Evolutionary conservation across 352 stramenopile species (phyloP).

Genomic region (Pythium vanterpoolii): DNA sequence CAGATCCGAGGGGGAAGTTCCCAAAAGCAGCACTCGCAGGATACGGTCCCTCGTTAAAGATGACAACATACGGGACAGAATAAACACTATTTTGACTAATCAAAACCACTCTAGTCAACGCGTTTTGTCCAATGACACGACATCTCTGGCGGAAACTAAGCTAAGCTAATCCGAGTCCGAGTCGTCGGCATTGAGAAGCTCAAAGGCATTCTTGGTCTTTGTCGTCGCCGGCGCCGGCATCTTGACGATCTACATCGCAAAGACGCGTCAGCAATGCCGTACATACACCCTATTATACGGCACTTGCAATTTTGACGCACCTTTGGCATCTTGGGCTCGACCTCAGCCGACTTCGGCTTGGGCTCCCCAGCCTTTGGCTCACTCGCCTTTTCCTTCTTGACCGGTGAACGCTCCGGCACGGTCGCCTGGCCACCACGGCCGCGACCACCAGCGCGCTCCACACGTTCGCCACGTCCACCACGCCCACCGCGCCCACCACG

Average conservation of each 20-base stretch:
- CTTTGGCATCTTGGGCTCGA: constrained; percentile 38
- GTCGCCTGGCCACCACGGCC: constrained; percentile 11
- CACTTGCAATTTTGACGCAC: background rate
- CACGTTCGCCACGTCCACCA: constrained; percentile 34
- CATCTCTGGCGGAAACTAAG: background rate
- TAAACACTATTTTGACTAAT: constrained; percentile 18
- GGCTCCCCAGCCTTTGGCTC: constrained; percentile 6
- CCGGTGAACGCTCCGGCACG: constrained; percentile 16
- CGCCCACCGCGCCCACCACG: constrained; percentile 39
- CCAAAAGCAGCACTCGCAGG: constrained; percentile 1
- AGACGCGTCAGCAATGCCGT: background rate
- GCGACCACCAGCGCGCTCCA: constrained; percentile 30
- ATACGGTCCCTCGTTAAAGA: constrained; percentile 22
- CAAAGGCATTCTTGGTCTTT: constrained; percentile 71
- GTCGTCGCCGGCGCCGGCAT: constrained; percentile 40
- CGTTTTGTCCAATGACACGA: constrained; percentile 29
- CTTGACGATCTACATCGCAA: constrained; percentile 31
- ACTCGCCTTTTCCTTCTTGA: constrained; percentile 20
- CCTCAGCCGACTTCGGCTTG: constrained; percentile 37
- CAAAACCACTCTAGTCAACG: constrained; percentile 8
- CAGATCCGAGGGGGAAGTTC: constrained; percentile 14
- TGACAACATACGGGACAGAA: background rate
- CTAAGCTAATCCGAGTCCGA: constrained; percentile 54
- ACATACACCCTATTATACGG: background rate
- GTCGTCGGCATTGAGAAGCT: constrained; percentile 45